A percentile compares a stretch with the other conserved stretches of the same genome.
These are phyloP conservation scores for Isoetes engelmannii DNA, from an alignment of 83 land plant genomes.

Conservation along the genomic window DNA sequence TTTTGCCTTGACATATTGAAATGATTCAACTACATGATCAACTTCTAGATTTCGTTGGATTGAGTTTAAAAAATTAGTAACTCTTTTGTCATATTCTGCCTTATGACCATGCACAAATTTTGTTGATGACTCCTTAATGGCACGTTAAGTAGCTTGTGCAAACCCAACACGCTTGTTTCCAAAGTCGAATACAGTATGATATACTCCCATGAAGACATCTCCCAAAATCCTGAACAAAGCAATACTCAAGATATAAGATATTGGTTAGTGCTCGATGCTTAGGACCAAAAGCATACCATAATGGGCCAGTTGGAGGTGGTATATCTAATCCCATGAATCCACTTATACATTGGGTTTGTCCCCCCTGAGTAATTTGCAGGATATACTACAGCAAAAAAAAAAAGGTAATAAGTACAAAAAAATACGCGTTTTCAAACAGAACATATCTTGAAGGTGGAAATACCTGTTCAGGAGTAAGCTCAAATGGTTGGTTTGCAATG, in stretches of 20 bases:
- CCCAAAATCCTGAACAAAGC: constrained; percentile 41
- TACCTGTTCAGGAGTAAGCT: constrained; percentile 7
- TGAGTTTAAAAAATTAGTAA: too few species aligned
- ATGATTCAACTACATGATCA: too few species aligned
- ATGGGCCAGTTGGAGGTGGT: constrained; percentile 63
- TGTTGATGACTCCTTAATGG: too few species aligned
- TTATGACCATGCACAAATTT: too few species aligned
- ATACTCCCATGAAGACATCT: constrained; percentile 48
- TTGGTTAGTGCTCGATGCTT: background rate
- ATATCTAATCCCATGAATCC: constrained; percentile 82
- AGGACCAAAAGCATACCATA: constrained; percentile 61
- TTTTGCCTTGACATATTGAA: too few species aligned
- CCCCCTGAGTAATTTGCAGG: constrained; percentile 70
- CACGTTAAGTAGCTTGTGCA: constrained; percentile 34
- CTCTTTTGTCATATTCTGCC: too few species aligned
- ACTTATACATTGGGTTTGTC: constrained; percentile 71
- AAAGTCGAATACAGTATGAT: constrained; percentile 49
- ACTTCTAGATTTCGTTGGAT: too few species aligned
- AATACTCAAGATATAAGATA: background rate
- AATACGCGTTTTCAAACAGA: background rate
- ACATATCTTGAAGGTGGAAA: background rate
- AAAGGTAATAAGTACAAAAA: background rate
- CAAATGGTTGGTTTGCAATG: constrained; percentile 4
- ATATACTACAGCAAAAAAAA: constrained; percentile 49
- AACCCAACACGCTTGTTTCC: constrained; percentile 46